Base-by-base conservation (phyloP, 2,329 filamentous ascomycete genomes). In the Pseudogymnoascus sp. region DNA sequence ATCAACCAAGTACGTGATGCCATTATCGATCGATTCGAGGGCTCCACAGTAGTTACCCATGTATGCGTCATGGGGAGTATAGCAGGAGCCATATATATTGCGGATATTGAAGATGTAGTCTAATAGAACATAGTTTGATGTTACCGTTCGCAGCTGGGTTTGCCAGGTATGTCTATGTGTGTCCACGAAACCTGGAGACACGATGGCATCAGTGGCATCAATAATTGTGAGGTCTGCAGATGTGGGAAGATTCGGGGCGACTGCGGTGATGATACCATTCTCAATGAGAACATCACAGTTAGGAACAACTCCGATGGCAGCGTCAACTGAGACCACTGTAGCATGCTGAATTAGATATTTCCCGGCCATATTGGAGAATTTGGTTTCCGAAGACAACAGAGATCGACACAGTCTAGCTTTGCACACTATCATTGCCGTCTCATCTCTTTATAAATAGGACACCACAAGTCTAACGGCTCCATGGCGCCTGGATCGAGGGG, bases 41-140 rank as follows among this genome's bases (percentile, higher is more conserved):
- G 59, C 59, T 32, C 30, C 63, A 35, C 37, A 34, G 14, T 61
- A 60, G 14, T 64, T 60, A 7, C 30, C 60, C 16, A 64, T 8
- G 47, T 64, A 64, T 2, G 57, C 30, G 37, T 64, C 63, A 20
- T 60, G 34, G 11, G 63, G 57, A n/a, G 18, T 58, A n/a, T 60
- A 64, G 22, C 32, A 54, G 25, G 38, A 38, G n/a, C 58, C 61
- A 28, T 57, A 60, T 25, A 20, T 38, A 39, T 22, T 54, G 28
- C 58, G 61, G 12, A 62, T 59, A 9, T 59, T 22, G 6, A 47
- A 20, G 28, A 59, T 18, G 28, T 62, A 62, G 25, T 62, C 60
- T 34, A 35, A 47, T 14, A 62, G 60, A 11, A 39, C 18, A 12
- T 50, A 43, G 57, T 62, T 28, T 32, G 60, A 22, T 18, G 39